These are phyloP conservation scores for Suillus placidus DNA, from an alignment of 768 basidiomycete species.

Conservation along the genomic window DNA sequence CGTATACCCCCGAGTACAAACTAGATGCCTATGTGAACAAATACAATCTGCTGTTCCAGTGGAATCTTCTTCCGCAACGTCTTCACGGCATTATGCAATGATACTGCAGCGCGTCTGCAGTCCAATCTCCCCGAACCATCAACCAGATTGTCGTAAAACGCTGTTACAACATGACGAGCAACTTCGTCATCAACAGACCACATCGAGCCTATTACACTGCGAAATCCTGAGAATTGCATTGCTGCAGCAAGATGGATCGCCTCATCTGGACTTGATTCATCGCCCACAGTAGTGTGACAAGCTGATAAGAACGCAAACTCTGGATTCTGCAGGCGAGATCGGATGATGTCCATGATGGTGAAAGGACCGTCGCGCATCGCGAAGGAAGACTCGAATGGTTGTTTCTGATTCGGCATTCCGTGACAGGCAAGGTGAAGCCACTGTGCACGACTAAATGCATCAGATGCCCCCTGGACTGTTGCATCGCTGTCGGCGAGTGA, in stretches of 20 bases:
- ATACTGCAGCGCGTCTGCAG: slow-evolving; percentile 3
- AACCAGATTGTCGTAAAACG: slow-evolving; percentile 7
- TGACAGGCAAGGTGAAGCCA: slow-evolving; percentile 28
- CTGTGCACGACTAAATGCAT: background rate
- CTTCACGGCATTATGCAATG: slow-evolving; percentile 1
- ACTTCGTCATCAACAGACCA: slow-evolving; percentile 19
- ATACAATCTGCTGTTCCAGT: slow-evolving; percentile 10
- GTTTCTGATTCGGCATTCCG: slow-evolving; percentile 8
- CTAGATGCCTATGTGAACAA: slow-evolving; percentile 11
- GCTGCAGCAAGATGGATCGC: slow-evolving; percentile 26
- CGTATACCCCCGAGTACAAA: too few relatives aligned
- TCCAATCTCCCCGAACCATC: background rate
- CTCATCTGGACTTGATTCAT: slow-evolving; percentile 18
- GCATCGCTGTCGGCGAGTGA: background rate
- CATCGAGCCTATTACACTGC: slow-evolving; percentile 26
- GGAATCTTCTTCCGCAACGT: slow-evolving; percentile 1
- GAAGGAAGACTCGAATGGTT: slow-evolving; percentile 18
- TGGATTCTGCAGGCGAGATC: background rate
- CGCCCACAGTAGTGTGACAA: slow-evolving; percentile 25
- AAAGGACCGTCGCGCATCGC: slow-evolving; percentile 5
- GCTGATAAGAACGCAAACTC: slow-evolving; percentile 22
- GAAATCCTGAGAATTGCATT: slow-evolving; percentile 23
- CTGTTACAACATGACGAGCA: background rate
- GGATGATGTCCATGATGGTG: slow-evolving; percentile 8
- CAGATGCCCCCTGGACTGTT: background rate